A percentile compares a stretch with the other conserved stretches of the same genome.
phyloP scores from a whole-genome alignment of 2,329 filamentous ascomycete genomes.

The Hypoxylon sp. region DNA sequence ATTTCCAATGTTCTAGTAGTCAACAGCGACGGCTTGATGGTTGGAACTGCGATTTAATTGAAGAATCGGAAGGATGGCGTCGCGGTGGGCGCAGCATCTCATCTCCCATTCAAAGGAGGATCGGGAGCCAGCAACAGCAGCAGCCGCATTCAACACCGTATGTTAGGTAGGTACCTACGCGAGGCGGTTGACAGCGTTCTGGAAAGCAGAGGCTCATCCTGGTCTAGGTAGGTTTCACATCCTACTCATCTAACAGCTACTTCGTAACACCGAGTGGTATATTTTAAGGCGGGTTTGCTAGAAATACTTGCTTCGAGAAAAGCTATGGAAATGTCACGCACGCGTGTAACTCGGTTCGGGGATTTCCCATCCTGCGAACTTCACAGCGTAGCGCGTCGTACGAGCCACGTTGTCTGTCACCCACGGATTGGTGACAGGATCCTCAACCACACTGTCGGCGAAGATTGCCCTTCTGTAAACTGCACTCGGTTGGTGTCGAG shows the following conservation, averaged over 20 bases:
- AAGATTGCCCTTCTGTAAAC: background rate
- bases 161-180: background rate
- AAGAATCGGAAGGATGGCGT: slow-evolving; percentile 29
- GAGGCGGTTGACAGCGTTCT: slow-evolving; percentile 3
- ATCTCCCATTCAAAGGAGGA: slow-evolving; percentile 4
- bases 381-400: background rate
- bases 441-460: background rate
- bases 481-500: background rate
- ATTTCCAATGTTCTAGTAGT: slow-evolving; percentile 6
- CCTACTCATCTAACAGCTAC: background rate
- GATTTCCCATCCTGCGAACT: slow-evolving; percentile 5
- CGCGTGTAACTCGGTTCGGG: slow-evolving; percentile 2
- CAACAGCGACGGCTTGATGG: slow-evolving; percentile 1
- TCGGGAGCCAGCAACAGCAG: slow-evolving; percentile 2
- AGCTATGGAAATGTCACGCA: slow-evolving; percentile 2
- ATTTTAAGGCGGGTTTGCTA: background rate
- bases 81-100: slow-evolving; percentile 27
- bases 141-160: slow-evolving; percentile 18
- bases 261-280: slow-evolving; percentile 2
- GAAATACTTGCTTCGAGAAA: slow-evolving; percentile 18
- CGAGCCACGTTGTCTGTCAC: slow-evolving; percentile 11
- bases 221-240: slow-evolving; percentile 28
- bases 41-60: slow-evolving; percentile 12
- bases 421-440: slow-evolving; percentile 6
- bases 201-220: slow-evolving; percentile 21